phyloP scores from a whole-genome alignment of 129 eudicot species.

The Flaveria sonorensis region DNA sequence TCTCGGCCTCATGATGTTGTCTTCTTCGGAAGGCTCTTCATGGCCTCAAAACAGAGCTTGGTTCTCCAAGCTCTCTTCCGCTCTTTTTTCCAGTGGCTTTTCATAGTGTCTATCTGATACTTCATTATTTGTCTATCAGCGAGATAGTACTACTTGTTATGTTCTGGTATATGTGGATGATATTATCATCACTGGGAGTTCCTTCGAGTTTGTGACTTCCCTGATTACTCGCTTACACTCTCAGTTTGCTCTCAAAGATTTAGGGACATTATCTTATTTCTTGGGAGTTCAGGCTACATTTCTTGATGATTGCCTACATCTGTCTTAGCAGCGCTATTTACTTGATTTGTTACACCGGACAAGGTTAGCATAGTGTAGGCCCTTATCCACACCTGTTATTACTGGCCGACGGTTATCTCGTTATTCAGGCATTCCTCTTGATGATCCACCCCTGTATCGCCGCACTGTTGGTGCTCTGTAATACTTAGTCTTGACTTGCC shows the following conservation, averaged over 20 bases:
- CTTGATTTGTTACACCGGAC: background rate
- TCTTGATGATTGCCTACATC: background rate
- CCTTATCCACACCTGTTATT: no score
- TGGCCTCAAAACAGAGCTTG: background rate
- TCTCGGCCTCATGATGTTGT: no score
- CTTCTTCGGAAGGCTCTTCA: background rate
- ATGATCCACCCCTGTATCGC: no score
- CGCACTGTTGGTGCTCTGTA: background rate
- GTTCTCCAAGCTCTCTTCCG: background rate
- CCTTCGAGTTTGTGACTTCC: background rate
- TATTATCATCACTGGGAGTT: background rate
- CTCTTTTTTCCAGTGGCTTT: background rate
- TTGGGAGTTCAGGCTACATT: background rate
- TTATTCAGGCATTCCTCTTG: no score
- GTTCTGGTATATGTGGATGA: background rate
- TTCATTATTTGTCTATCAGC: background rate
- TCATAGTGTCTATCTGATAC: background rate
- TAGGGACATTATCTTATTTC: no score
- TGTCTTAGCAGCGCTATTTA: background rate
- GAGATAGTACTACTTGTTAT: background rate
- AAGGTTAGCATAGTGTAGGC: no score
- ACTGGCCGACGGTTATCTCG: no score
- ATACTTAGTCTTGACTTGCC: background rate
- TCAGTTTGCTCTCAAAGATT: background rate
- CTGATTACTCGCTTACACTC: background rate